phyloP scores from a whole-genome alignment of 1,139 yeast species.

The Candida tropicalis region DNA sequence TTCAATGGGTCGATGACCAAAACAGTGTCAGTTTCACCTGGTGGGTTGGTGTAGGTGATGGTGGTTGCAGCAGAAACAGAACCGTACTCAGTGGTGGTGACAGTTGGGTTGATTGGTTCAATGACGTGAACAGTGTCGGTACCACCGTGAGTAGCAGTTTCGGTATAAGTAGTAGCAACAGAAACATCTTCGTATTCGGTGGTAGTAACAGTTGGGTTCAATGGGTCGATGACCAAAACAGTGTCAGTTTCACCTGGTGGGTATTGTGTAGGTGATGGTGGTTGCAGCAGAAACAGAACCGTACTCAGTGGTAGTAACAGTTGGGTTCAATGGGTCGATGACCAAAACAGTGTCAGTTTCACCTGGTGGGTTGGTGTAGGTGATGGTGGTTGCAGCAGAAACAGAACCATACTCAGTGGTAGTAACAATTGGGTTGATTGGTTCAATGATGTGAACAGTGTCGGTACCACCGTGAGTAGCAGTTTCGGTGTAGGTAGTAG shows the following conservation, averaged over 20 bases:
- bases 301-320: conserved; percentile 3
- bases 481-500: conserved; percentile 12
- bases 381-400: background rate
- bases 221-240: background rate
- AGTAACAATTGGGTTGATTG: conserved; percentile 12
- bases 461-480: conserved; percentile 16
- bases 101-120: no score
- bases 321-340: conserved; percentile 13
- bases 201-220: conserved; percentile 12
- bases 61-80: no score
- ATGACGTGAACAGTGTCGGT: no score
- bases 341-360: conserved; percentile 18
- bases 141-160: conserved; percentile 10
- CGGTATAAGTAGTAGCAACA: conserved; percentile 12
- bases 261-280: conserved; percentile 8
- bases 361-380: conserved; percentile 10
- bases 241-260: conserved; percentile 2
- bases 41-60: no score
- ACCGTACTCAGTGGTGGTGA: no score
- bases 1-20: no score
- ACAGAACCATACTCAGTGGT: conserved; percentile 2
- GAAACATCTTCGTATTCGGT: conserved; percentile 17
- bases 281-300: conserved; percentile 11
- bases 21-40: no score
- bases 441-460: conserved; percentile 23